phyloP scores from a whole-genome alignment of 768 basidiomycete species.

The Mycena rebaudengoi region DNA sequence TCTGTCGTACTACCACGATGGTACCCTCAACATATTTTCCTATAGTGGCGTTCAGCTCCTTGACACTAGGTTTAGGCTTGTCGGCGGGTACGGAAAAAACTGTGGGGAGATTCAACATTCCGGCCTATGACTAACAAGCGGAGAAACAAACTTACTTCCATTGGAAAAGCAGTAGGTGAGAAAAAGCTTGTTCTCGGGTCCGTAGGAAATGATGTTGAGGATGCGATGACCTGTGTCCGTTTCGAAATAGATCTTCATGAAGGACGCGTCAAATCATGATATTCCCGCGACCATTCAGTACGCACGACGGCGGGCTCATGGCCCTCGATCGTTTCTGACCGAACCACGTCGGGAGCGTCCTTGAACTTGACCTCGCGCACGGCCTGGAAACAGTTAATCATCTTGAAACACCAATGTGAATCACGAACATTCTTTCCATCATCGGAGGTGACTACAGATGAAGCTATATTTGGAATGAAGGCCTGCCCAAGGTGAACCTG shows the following conservation, averaged over 20 bases:
- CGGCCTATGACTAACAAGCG: neutral
- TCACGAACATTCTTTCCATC: constrained; percentile 17
- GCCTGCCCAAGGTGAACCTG: neutral
- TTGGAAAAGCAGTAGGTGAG: constrained; percentile 21
- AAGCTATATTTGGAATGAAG: constrained; percentile 12
- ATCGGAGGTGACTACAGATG: constrained; percentile 11
- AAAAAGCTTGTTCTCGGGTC: constrained; percentile 7
- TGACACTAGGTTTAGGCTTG: constrained; percentile 14
- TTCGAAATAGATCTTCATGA: constrained; percentile 23
- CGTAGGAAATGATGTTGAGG: constrained; percentile 22
- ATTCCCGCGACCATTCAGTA: too few relatives aligned
- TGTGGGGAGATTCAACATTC: neutral
- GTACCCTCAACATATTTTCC: constrained; percentile 8
- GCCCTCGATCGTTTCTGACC: constrained; percentile 4
- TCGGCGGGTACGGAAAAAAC: constrained; percentile 14
- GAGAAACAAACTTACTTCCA: constrained; percentile 6
- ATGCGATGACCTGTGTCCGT: constrained; percentile 12
- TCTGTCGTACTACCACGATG: constrained; percentile 13
- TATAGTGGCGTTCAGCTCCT: constrained; percentile 13
- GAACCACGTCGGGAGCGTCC: neutral
- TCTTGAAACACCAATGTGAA: neutral
- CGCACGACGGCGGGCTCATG: constrained; percentile 16
- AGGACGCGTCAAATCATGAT: too few relatives aligned
- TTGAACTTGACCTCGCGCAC: constrained; percentile 14
- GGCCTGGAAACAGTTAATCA: neutral